Base-by-base conservation (phyloP, 2,329 filamentous ascomycete species). In the Coniochaeta pulveracea region DNA sequence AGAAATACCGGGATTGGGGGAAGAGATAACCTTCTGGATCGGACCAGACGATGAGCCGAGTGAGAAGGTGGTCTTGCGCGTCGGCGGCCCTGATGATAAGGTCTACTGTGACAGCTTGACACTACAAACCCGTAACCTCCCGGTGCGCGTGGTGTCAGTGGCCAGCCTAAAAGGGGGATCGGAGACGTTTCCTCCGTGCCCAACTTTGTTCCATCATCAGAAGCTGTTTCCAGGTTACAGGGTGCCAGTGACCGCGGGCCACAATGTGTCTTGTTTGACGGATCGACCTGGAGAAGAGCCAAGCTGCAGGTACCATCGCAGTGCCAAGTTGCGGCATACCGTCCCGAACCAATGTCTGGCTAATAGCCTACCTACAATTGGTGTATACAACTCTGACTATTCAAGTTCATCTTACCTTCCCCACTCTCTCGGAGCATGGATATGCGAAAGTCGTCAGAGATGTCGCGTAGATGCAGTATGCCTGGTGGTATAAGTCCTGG, bases 251-350 rank as follows among this genome's bases (percentile, higher is more conserved):
- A n/a, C n/a, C n/a, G n/a, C n/a, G n/a, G n/a, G n/a, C n/a, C n/a
- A n/a, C n/a, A n/a, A n/a, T n/a, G n/a, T n/a, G n/a, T n/a, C n/a
- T n/a, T n/a, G n/a, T n/a, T 36, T 27, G 35, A 41, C 35, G 40
- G 14, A 24, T 28, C 29, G 17, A n/a, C n/a, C n/a, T n/a, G n/a
- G n/a, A 37, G 26, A 36, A 33, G 38, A 28, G n/a, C 25, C 25
- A 27, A 27, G 25, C 25, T n/a, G n/a, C n/a, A 29, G 27, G 10
- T 19, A n/a, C 5, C 27, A 10, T 29, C 16, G 6, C 21, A 23
- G 21, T 23, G n/a, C n/a, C 21, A 23, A 23, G 21, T 23, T n/a
- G 21, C 21, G n/a, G 21, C 8, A 8, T 8, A 23, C 21, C 8
- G n/a, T 19, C 16, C 17, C 16, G 16, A 23, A 16, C 27, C 16